phyloP scores from a whole-genome alignment of 2,329 filamentous ascomycete species.

The Ceratocystiopsis sp. region DNA sequence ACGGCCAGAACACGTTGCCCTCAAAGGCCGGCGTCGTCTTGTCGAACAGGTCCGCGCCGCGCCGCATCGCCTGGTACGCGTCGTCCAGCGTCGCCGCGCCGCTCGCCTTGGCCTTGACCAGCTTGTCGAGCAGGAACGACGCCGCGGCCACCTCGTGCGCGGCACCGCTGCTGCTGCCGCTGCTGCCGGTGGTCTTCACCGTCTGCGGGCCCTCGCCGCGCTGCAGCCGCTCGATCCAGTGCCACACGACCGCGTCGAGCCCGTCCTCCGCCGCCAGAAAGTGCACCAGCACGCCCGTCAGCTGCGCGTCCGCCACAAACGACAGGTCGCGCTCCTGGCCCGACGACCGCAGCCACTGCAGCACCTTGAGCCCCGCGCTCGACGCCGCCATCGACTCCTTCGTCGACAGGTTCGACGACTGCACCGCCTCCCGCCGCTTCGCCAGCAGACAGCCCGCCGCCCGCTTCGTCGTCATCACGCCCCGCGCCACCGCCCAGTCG shows the following conservation, averaged over 20 bases:
- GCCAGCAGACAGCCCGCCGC: slow-evolving; percentile 36
- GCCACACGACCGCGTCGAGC: slow-evolving; percentile 33
- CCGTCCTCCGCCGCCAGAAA: slow-evolving; percentile 39
- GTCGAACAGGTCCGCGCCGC: slow-evolving; percentile 26
- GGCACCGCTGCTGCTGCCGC: neutral
- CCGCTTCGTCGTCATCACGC: slow-evolving; percentile 36
- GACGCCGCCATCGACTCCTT: slow-evolving; percentile 21
- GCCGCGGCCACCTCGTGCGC: slow-evolving; percentile 3
- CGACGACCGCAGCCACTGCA: slow-evolving; percentile 36
- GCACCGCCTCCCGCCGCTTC: slow-evolving; percentile 24
- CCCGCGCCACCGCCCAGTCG: slow-evolving; percentile 34
- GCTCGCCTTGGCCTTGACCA: slow-evolving; percentile 20
- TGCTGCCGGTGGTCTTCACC: neutral
- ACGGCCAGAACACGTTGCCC: slow-evolving; percentile 23
- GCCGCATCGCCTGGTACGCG: slow-evolving; percentile 30
- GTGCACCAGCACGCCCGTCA: slow-evolving; percentile 22
- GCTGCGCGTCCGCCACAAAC: slow-evolving; percentile 25
- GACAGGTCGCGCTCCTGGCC: slow-evolving; percentile 27
- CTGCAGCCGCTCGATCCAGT: slow-evolving; percentile 30
- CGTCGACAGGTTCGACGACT: slow-evolving; percentile 17
- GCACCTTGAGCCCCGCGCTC: slow-evolving; percentile 28
- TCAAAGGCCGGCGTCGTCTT: slow-evolving; percentile 19
- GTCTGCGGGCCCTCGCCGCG: slow-evolving; percentile 8
- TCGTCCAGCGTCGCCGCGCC: slow-evolving; percentile 26
- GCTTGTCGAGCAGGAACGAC: slow-evolving; percentile 21